Evolutionary conservation across 352 stramenopile species (phyloP).

Genomic region (Detonula confervacea): DNA sequence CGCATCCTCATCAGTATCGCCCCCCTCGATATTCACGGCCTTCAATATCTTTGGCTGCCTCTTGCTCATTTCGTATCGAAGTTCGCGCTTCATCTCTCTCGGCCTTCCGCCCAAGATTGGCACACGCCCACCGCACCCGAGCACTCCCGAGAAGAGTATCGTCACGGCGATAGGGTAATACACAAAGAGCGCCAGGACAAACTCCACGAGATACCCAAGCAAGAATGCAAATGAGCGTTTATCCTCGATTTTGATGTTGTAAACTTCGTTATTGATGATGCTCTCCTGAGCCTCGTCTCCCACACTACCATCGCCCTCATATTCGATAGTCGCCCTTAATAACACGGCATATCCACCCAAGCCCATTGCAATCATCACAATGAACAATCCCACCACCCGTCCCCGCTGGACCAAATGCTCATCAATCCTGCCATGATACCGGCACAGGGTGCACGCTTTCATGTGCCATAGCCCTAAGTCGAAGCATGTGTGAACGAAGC

Average conservation of each 20-base stretch:
- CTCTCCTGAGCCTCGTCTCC: conserved; percentile 34
- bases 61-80: conserved; percentile 42
- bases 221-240: conserved; percentile 54
- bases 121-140: conserved; percentile 47
- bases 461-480: conserved; percentile 56
- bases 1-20: not conserved
- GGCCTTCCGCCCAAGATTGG: conserved; percentile 50
- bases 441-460: conserved; percentile 53
- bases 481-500: conserved; percentile 53
- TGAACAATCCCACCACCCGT: conserved; percentile 42
- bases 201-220: conserved; percentile 51
- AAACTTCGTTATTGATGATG: conserved; percentile 47
- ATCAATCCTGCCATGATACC: conserved; percentile 46
- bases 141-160: conserved; percentile 51
- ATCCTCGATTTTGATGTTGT: conserved; percentile 44
- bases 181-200: conserved; percentile 47
- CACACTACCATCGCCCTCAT: conserved; percentile 37
- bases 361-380: conserved; percentile 40
- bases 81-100: conserved; percentile 47
- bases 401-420: conserved; percentile 35
- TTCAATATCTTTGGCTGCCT: conserved; percentile 32
- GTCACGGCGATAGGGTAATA: conserved; percentile 57
- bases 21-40: conserved; percentile 8
- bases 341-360: conserved; percentile 47
- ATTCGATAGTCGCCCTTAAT: conserved; percentile 46